Base-by-base conservation (phyloP, 2,329 filamentous ascomycete species). In the Herpotrichia juniperi region DNA sequence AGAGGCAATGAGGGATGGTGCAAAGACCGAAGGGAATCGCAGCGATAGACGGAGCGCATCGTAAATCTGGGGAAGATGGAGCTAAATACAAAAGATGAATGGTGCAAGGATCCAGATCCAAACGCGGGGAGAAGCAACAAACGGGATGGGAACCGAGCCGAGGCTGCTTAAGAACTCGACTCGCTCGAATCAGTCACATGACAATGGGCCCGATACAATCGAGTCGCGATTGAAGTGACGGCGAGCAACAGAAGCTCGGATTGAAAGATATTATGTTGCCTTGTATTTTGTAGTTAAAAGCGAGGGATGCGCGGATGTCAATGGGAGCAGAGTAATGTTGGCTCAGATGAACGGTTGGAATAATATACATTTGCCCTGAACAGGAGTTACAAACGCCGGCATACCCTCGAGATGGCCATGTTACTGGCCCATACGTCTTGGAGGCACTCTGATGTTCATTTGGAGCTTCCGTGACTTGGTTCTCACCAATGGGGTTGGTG, bases 31-130 rank as follows among this genome's bases (percentile, higher is more conserved):
- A 42, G 17, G 21, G 47, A 24, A 40, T 42, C 44, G 46, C 7
- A 37, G 19, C 22, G 35, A 45, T 45, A n/a, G 40, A 40, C 43
- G 21, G 53, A 48, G 26, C 17, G 17, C 60, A 67, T 61, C 43
- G 51, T 45, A n/a, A 56, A 51, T 61, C 56, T 56, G 62, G 64
- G 61, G 59, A 54, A 56, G 52, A 54, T 67, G 12, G 16, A 40
- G 37, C n/a, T 40, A 67, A 62, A 62, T 66, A 68, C 56, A 56
- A 56, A 54, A 35, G 48, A 51, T 54, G 56, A 48, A 24, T 10
- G 16, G 17, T 28, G 16, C 44, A 47, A 47, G 44, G 31, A 24
- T 47, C 17, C 31, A 25, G 16, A 22, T 47, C 28, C 5, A 31
- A 43, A 31, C 40, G 40, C 40, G 26, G 40, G 39, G 40, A 25